Conservation (phyloP, 2,329 filamentous ascomycete genomes). For the Penicillium brevicompactum region DNA sequence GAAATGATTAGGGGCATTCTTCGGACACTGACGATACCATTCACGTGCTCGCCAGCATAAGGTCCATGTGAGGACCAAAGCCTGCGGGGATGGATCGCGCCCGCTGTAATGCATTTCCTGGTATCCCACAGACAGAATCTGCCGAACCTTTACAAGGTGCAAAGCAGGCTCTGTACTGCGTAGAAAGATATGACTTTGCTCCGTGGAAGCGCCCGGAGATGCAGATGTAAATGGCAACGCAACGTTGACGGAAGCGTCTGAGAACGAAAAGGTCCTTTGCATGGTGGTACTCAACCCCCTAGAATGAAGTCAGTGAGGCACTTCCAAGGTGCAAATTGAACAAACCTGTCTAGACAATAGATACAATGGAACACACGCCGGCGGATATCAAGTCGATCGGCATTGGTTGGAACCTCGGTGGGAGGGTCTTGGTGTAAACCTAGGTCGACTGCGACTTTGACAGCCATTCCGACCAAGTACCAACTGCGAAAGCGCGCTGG, state of each 20-base stretch:
- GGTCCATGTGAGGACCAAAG: constrained; percentile 53
- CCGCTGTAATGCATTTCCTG: constrained; percentile 83
- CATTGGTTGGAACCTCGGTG: constrained; percentile 67
- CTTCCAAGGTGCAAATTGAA: not conserved
- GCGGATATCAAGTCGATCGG: constrained; percentile 71
- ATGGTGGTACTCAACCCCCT: constrained; percentile 88
- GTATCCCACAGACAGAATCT: constrained; percentile 85
- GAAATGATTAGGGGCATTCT: constrained; percentile 64
- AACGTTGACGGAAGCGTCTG: constrained; percentile 83
- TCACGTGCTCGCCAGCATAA: constrained; percentile 62
- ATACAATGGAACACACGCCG: constrained; percentile 87
- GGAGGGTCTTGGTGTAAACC: constrained; percentile 92
- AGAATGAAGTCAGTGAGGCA: constrained; percentile 14
- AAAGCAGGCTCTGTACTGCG: constrained; percentile 69
- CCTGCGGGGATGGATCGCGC: constrained; percentile 66
- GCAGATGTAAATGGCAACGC: constrained; percentile 63
- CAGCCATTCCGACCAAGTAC: constrained; percentile 89
- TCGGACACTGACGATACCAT: constrained; percentile 79
- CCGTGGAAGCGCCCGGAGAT: constrained; percentile 49
- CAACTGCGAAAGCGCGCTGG: constrained; percentile 91
- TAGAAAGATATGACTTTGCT: constrained; percentile 50
- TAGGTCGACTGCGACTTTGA: constrained; percentile 82
- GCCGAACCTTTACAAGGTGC: constrained; percentile 79
- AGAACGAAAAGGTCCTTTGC: constrained; percentile 87
- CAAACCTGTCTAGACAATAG: constrained; percentile 82